Percentiles rank a stretch among this genome's conserved stretches.
These are phyloP conservation scores for Aspergillus funiculosus DNA, from an alignment of 495 filamentous ascomycete genomes.

Conservation along the genomic window DNA sequence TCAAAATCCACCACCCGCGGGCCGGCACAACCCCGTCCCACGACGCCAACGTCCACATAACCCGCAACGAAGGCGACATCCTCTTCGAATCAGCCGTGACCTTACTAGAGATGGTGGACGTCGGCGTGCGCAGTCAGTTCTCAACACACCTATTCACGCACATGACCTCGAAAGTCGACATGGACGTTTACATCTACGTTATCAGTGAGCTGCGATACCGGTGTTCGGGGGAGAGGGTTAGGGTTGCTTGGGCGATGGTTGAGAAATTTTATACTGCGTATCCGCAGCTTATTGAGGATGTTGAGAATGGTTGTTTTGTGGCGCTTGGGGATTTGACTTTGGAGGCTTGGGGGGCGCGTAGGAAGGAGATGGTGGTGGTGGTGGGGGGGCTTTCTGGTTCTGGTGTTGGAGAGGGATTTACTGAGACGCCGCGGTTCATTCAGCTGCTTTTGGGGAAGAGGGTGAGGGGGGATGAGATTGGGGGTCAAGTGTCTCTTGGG, in stretches of 20 bases:
- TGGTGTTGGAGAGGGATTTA: too few species aligned
- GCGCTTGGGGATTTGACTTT: conserved; percentile 45
- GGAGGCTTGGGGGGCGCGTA: conserved; percentile 49
- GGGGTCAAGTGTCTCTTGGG: too few species aligned
- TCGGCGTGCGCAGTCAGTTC: not conserved
- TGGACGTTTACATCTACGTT: conserved; percentile 50
- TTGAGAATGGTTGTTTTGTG: conserved; percentile 44
- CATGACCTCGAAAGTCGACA: conserved; percentile 14
- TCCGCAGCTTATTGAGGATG: conserved; percentile 35
- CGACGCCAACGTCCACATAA: not conserved
- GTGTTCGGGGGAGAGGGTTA: conserved; percentile 21
- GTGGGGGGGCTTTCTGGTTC: too few species aligned
- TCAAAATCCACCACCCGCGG: not conserved
- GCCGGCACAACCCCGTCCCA: not conserved
- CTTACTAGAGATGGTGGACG: not conserved
- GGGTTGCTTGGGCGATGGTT: conserved; percentile 42
- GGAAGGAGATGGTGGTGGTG: not conserved
- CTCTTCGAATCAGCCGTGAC: not conserved
- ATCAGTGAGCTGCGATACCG: conserved; percentile 46
- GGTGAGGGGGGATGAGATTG: not conserved
- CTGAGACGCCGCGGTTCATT: not conserved
- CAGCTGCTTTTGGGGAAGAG: not conserved
- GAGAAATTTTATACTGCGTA: conserved; percentile 40
- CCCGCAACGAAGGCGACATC: not conserved
- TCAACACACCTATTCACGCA: not conserved